phyloP scores from a whole-genome alignment of 768 basidiomycete genomes.

The Leucocoprinus leucothites region DNA sequence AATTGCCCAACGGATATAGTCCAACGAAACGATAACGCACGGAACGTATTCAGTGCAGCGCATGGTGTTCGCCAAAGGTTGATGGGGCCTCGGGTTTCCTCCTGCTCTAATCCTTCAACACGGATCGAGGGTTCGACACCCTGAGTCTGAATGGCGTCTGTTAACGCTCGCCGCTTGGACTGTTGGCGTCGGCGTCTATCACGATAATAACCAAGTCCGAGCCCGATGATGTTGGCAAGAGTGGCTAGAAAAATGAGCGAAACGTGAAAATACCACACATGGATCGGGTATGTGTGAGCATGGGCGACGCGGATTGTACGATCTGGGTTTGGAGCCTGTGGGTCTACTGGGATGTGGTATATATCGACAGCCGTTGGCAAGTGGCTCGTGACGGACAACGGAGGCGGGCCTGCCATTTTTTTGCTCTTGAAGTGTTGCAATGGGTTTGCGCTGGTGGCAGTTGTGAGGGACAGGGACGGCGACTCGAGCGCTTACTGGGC shows the following conservation, averaged over 20 bases:
- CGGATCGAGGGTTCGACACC: background rate
- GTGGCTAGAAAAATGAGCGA: conserved; percentile 39
- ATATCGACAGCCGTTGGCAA: background rate
- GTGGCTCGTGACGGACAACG: too few species aligned
- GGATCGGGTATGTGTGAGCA: conserved; percentile 29
- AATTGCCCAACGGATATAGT: conserved; percentile 31
- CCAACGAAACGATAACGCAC: conserved; percentile 34
- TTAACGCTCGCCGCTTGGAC: background rate
- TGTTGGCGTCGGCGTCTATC: conserved; percentile 11
- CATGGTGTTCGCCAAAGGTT: conserved; percentile 25
- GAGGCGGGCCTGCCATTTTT: conserved; percentile 19
- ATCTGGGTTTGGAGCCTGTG: background rate
- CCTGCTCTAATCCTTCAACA: too few species aligned
- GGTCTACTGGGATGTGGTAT: background rate
- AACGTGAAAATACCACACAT: conserved; percentile 40
- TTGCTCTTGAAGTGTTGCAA: background rate
- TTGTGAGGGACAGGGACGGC: background rate
- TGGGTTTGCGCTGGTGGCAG: background rate
- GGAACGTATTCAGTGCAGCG: conserved; percentile 30
- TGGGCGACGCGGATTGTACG: background rate
- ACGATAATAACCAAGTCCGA: conserved; percentile 17
- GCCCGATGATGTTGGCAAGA: conserved; percentile 28
- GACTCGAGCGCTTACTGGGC: background rate
- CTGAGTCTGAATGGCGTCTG: background rate
- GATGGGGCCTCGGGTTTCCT: conserved; percentile 1